Evolutionary conservation across 805 yeast species (phyloP).

Genomic region (Yarrowia bubula): DNA sequence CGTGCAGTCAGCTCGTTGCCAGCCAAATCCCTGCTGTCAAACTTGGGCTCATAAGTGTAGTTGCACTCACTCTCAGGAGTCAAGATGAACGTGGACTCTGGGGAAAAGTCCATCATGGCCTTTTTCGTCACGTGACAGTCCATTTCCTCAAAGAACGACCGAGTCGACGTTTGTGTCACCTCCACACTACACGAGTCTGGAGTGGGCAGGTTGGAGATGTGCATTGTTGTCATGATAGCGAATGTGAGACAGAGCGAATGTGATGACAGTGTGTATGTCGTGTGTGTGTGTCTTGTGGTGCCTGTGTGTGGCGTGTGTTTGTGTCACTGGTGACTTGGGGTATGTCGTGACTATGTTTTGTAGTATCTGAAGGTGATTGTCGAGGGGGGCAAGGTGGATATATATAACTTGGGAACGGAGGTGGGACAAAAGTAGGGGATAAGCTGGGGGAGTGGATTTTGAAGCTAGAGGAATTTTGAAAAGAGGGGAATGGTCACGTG

Average conservation of each 20-base stretch:
- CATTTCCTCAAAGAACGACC: conserved; percentile 17
- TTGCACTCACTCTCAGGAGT: not conserved
- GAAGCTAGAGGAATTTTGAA: not conserved
- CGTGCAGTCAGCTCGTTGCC: not conserved
- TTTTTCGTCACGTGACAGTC: conserved; percentile 20
- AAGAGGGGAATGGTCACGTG: not conserved
- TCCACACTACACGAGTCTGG: conserved; percentile 10
- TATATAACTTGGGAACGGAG: conserved; percentile 1
- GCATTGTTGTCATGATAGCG: not conserved
- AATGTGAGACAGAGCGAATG: not conserved
- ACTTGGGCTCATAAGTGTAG: not conserved
- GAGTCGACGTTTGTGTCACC: not conserved
- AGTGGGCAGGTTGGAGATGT: conserved; percentile 10
- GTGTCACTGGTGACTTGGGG: not conserved
- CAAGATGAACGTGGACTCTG: conserved; percentile 17
- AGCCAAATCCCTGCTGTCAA: too few relatives aligned
- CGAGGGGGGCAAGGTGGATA: not conserved
- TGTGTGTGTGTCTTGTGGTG: not conserved
- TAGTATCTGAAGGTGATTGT: not conserved
- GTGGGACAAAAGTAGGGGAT: not conserved
- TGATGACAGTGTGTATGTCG: not conserved
- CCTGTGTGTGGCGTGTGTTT: not conserved
- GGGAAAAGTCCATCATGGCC: conserved; percentile 18
- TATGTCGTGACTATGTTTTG: not conserved
- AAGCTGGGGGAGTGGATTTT: not conserved